Base-by-base conservation (phyloP, 257 asterid genomes). In the Solanum corneliomulleri region DNA sequence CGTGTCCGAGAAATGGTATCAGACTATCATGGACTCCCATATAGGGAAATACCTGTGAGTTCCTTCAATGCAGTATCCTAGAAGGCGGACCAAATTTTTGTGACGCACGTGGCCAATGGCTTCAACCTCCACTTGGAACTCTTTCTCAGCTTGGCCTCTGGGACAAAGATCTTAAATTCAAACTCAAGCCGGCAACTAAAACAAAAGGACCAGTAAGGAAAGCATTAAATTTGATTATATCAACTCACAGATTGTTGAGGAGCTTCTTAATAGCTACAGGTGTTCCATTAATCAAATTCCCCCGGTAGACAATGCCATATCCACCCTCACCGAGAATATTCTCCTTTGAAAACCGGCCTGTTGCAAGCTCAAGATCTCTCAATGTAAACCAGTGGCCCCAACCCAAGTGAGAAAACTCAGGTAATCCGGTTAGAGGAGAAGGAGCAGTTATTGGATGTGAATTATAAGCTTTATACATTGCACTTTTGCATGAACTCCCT, bases 311-410 rank as follows among this genome's bases (percentile, higher is more conserved):
- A 85, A 97, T 92, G 82, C 98, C 99, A 89, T 97, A 97, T 80
- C 99, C 99, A 82, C 99, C 99, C 91, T 97, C 99, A 78, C 99
- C 99, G 56, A 96, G 84, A 82, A 97, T 89, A 88, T 96, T 93
- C 87, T 96, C 98, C 93, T 95, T 95, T 4, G 98, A 94, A 90
- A 97, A 97, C 78, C 95, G 89, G 71, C 92, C 92, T 10, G 99
- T 96, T 11, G 99, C 98, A 56, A 90, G 89, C 84, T 96, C 98
- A 47, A 96, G 98, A 89, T 95, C 98, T 88, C 99, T 86, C 72
- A 96, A 84, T 15, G 99, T 96, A 89, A 96, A 96, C 98, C 99
- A 96, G 82, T 96, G 99, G n/a, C 99, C 99, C 99, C 99, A 96
- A 27, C 99, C 99, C 89, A 95, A 87, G 84, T 97, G 97, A 27